Evolutionary conservation across 116 monocot genomes (phyloP).

Genomic region (Posidonia oceanica): DNA sequence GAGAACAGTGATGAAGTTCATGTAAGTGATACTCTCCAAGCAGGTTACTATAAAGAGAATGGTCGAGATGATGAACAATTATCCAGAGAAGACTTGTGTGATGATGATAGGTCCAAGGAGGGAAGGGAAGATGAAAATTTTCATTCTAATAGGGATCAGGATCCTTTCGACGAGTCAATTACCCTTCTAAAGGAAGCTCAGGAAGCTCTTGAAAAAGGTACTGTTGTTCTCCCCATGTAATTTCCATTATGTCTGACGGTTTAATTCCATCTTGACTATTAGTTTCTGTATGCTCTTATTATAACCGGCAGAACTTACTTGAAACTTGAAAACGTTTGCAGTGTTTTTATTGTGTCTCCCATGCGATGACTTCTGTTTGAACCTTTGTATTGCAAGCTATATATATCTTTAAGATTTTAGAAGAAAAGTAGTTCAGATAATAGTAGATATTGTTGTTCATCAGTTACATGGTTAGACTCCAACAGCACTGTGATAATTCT

Average conservation of each 20-base stretch:
- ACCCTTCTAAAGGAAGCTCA: slow-evolving; percentile 41
- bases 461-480: no score
- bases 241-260: not conserved
- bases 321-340: not conserved
- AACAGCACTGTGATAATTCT: no score
- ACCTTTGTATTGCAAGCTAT: not conserved
- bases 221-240: not conserved
- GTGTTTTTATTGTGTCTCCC: not conserved
- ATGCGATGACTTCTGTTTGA: not conserved
- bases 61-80: slow-evolving; percentile 21
- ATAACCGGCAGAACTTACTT: not conserved
- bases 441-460: no score
- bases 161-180: slow-evolving; percentile 51
- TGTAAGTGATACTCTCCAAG: slow-evolving; percentile 21
- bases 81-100: slow-evolving; percentile 14
- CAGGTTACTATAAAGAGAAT: slow-evolving; percentile 35
- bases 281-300: not conserved
- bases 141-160: slow-evolving; percentile 15
- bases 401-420: not conserved
- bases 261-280: not conserved
- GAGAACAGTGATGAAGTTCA: slow-evolving; percentile 39
- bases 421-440: no score
- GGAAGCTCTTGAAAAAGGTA: slow-evolving; percentile 72
- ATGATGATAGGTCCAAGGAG: slow-evolving; percentile 9
- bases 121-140: slow-evolving; percentile 15